phyloP scores from a whole-genome alignment of 768 basidiomycete genomes.

The Kwoniella newhampshirensis region DNA sequence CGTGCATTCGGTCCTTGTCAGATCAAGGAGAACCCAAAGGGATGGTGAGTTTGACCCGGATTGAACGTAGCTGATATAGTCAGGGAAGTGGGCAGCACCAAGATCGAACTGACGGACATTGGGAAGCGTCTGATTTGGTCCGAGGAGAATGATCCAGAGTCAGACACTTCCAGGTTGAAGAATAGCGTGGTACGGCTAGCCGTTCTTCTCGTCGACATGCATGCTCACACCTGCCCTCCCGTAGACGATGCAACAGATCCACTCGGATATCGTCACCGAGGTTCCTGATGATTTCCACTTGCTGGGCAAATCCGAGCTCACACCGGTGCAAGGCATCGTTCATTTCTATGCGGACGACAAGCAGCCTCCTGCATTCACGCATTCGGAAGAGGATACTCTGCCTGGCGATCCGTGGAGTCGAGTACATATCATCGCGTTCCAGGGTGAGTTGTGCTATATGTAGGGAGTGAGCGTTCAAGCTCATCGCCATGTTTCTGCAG shows the following conservation, averaged over 20 bases:
- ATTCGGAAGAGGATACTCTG: constrained; percentile 26
- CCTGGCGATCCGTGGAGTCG: constrained; percentile 34
- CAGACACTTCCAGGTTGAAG: constrained; percentile 9
- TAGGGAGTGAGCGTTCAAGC: not conserved
- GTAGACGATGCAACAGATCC: constrained; percentile 47
- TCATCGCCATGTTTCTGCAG: constrained; percentile 8
- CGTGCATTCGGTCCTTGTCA: constrained; percentile 35
- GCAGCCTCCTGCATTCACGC: constrained; percentile 34
- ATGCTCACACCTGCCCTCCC: not conserved
- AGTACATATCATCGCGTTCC: constrained; percentile 41
- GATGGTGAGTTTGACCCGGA: constrained; percentile 25
- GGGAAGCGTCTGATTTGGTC: constrained; percentile 36
- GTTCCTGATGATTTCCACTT: constrained; percentile 31
- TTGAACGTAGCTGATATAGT: not conserved
- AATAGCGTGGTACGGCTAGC: constrained; percentile 22
- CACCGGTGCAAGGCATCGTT: constrained; percentile 40
- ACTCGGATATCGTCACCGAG: constrained; percentile 37
- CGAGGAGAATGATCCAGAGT: constrained; percentile 7
- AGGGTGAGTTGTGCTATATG: constrained; percentile 24
- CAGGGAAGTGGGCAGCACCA: constrained; percentile 43
- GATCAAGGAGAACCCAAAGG: constrained; percentile 36
- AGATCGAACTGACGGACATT: constrained; percentile 34
- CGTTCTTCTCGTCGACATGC: too few species aligned
- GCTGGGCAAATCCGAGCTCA: constrained; percentile 31
- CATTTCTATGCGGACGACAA: constrained; percentile 29